phyloP scores from a whole-genome alignment of 768 basidiomycete species.

The Mycena galopus region DNA sequence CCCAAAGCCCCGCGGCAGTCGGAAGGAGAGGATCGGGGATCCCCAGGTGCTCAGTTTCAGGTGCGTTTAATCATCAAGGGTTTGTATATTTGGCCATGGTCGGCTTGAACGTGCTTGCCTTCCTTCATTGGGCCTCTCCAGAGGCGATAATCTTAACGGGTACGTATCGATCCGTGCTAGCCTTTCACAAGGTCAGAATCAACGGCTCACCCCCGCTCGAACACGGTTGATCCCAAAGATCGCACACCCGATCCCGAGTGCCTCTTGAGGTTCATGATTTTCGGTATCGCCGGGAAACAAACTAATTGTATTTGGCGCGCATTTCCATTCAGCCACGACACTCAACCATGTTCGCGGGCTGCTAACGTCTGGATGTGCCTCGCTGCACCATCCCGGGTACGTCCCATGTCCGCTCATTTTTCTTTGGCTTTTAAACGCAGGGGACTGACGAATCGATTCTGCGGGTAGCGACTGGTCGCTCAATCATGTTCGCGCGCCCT shows the following conservation, averaged over 20 bases:
- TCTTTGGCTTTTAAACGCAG: background rate
- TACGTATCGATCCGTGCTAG: conserved; percentile 46
- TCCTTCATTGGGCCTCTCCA: conserved; percentile 44
- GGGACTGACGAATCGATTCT: background rate
- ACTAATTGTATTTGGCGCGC: too few relatives aligned
- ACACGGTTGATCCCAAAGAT: conserved; percentile 77
- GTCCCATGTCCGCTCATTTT: background rate
- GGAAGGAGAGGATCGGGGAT: conserved; percentile 82
- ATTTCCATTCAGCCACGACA: conserved; percentile 96
- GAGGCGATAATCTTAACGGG: conserved; percentile 98
- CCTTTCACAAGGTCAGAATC: conserved; percentile 32
- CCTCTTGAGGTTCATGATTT: conserved; percentile 71
- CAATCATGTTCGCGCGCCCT: conserved; percentile 87
- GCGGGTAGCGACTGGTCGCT: conserved; percentile 91
- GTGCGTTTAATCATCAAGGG: conserved; percentile 62
- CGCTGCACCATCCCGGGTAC: conserved; percentile 79
- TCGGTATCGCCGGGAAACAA: too few relatives aligned
- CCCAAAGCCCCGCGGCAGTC: conserved; percentile 92
- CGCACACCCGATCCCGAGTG: conserved; percentile 93
- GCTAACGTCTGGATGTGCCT: conserved; percentile 93
- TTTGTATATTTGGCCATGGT: background rate
- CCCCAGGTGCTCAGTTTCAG: conserved; percentile 88
- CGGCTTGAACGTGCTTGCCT: background rate
- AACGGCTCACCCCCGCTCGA: conserved; percentile 25
- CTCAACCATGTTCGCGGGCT: conserved; percentile 93